phyloP scores from a whole-genome alignment of 495 filamentous ascomycete genomes.

The Tuber brumale region DNA sequence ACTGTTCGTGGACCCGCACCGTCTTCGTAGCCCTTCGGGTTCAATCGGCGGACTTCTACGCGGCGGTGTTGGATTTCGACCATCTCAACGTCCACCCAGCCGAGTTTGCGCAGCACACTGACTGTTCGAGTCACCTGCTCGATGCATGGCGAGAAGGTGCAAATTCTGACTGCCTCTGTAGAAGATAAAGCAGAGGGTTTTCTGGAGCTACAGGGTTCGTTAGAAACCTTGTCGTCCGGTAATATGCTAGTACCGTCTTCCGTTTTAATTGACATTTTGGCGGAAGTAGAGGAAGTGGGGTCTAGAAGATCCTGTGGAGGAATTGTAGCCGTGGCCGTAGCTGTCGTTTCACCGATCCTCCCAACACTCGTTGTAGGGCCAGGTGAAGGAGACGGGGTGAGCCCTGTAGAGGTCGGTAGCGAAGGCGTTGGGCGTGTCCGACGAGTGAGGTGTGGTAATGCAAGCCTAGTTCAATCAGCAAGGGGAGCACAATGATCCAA shows the following conservation, averaged over 20 bases:
- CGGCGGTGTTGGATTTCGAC: slow-evolving; percentile 71
- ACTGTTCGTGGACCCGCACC: slow-evolving; percentile 56
- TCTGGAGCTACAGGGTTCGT: not conserved
- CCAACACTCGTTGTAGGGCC: not conserved
- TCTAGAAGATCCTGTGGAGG: slow-evolving; percentile 6
- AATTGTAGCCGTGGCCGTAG: slow-evolving; percentile 7
- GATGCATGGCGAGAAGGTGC: slow-evolving; percentile 93
- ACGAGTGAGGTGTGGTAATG: slow-evolving; percentile 74
- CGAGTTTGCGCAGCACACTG: slow-evolving; percentile 63
- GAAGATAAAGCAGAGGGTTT: slow-evolving; percentile 57
- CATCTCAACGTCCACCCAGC: slow-evolving; percentile 91
- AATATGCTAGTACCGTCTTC: not conserved
- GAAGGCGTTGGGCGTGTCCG: slow-evolving; percentile 42
- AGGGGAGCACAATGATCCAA: not conserved
- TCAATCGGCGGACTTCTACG: slow-evolving; percentile 72
- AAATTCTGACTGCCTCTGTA: slow-evolving; percentile 60
- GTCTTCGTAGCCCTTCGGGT: slow-evolving; percentile 49
- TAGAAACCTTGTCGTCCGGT: not conserved
- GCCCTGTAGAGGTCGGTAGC: slow-evolving; percentile 15
- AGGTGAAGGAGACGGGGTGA: slow-evolving; percentile 17
- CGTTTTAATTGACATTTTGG: slow-evolving; percentile 7
- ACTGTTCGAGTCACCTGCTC: slow-evolving; percentile 87
- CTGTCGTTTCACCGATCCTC: not conserved
- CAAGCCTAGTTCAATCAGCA: slow-evolving; percentile 49
- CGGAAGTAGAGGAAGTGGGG: slow-evolving; percentile 7